phyloP scores from a whole-genome alignment of 2,329 filamentous ascomycete genomes.

The Penicillium sp. region DNA sequence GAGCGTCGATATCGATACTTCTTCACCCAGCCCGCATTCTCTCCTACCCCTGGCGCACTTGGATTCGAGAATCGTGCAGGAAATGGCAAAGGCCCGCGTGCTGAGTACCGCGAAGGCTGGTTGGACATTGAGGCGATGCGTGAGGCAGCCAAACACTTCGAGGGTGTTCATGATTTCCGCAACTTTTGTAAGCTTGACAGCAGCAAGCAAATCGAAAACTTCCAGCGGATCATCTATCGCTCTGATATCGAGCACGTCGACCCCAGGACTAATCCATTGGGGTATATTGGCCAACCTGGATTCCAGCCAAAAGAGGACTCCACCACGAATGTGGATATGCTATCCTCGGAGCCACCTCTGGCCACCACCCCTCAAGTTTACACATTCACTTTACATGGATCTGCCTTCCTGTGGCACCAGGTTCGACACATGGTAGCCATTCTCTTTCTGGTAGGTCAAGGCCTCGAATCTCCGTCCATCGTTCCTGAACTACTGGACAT shows the following conservation, averaged over 20 bases:
- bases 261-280: conserved; percentile 52
- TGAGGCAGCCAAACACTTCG: conserved; percentile 71
- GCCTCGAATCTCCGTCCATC: conserved; percentile 72
- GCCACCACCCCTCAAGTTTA: conserved; percentile 65
- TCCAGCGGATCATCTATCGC: conserved; percentile 73
- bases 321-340: conserved; percentile 14
- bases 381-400: conserved; percentile 82
- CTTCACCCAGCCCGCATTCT: conserved; percentile 90
- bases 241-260: conserved; percentile 72
- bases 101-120: conserved; percentile 63
- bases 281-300: conserved; percentile 52
- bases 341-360: conserved; percentile 14
- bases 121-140: conserved; percentile 87
- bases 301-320: conserved; percentile 40
- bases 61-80: conserved; percentile 44
- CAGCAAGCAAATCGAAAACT: conserved; percentile 84
- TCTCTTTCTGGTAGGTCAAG: conserved; percentile 88
- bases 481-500: conserved; percentile 74
- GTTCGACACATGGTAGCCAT: conserved; percentile 91
- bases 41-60: conserved; percentile 59
- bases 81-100: conserved; percentile 20
- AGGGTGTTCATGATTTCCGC: conserved; percentile 87
- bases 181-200: conserved; percentile 96
- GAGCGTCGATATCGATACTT: conserved; percentile 94
- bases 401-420: conserved; percentile 96